Conservation (phyloP, 2,329 filamentous ascomycete species). For the Cercospora citrullina region DNA sequence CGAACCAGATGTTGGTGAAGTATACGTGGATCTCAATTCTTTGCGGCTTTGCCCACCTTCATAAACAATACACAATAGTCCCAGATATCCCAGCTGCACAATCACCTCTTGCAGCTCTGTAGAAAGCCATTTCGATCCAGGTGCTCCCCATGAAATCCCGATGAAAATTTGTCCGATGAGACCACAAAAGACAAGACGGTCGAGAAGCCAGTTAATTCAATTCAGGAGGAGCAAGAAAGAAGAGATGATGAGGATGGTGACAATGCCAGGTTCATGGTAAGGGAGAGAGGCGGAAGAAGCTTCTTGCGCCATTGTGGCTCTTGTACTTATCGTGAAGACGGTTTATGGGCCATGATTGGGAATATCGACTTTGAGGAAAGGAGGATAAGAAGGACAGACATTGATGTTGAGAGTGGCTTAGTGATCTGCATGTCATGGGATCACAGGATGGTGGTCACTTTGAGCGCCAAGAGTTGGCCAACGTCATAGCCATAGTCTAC, state of each 20-base stretch:
- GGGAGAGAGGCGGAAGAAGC: slow-evolving; percentile 17
- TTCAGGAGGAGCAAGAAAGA: slow-evolving; percentile 55
- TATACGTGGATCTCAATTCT: not conserved
- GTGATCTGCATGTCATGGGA: not conserved
- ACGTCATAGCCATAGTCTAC: not conserved
- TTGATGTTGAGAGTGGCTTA: not conserved
- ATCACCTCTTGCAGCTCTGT: slow-evolving; percentile 55
- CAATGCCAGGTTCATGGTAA: slow-evolving; percentile 46
- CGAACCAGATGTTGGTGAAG: slow-evolving; percentile 43
- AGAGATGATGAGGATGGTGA: slow-evolving; percentile 59
- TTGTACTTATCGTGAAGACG: not conserved
- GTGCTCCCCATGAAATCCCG: slow-evolving; percentile 69
- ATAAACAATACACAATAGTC: slow-evolving; percentile 70
- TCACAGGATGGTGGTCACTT: not conserved
- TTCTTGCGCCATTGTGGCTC: not conserved
- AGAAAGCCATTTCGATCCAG: slow-evolving; percentile 62
- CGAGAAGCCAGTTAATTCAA: slow-evolving; percentile 27
- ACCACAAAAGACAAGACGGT: slow-evolving; percentile 48
- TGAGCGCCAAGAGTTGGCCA: not conserved
- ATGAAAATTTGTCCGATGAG: slow-evolving; percentile 70
- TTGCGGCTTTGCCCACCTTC: slow-evolving; percentile 44
- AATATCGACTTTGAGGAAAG: not conserved
- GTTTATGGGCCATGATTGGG: not conserved
- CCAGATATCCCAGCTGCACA: slow-evolving; percentile 69
- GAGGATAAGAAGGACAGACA: not conserved